Conservation (phyloP, 1,284 basidiomycete species). For the Fistulinella cinereoalba region DNA sequence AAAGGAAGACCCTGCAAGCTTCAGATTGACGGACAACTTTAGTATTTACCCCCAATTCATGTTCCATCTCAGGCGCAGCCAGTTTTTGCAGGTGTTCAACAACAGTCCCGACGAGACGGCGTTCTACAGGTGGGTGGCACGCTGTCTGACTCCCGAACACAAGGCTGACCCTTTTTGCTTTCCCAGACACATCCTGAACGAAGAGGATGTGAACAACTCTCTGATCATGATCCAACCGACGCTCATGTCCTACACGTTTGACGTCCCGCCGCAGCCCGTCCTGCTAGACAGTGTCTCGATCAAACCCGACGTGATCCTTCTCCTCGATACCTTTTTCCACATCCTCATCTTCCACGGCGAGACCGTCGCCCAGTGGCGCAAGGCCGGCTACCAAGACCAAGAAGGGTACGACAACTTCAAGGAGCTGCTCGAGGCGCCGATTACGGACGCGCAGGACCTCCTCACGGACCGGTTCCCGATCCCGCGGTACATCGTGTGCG, state of each 20-base stretch:
- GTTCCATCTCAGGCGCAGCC: slow-evolving; percentile 97
- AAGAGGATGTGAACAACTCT: slow-evolving; percentile 99
- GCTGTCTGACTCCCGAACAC: background rate
- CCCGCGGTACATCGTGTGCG: slow-evolving; percentile 96
- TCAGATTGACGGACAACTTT: slow-evolving; percentile 93
- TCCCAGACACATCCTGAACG: slow-evolving; percentile 87
- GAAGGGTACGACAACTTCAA: slow-evolving; percentile 99
- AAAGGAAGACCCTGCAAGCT: slow-evolving; percentile 96
- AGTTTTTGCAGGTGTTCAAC: slow-evolving; percentile 99
- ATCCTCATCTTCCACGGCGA: slow-evolving; percentile 99
- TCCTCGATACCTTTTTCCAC: slow-evolving; percentile 99
- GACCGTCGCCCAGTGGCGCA: slow-evolving; percentile 96
- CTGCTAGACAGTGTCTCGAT: slow-evolving; percentile 97
- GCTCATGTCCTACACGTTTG: slow-evolving; percentile 98
- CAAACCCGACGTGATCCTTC: slow-evolving; percentile 92
- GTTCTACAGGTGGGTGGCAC: slow-evolving; percentile 79
- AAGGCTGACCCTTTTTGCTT: slow-evolving; percentile 5
- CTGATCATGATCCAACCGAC: slow-evolving; percentile 99
- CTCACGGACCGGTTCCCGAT: slow-evolving; percentile 95
- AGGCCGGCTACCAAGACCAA: slow-evolving; percentile 99
- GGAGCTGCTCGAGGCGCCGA: slow-evolving; percentile 86
- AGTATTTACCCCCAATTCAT: slow-evolving; percentile 99
- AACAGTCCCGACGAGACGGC: slow-evolving; percentile 99
- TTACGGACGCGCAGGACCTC: slow-evolving; percentile 85
- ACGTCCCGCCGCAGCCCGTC: slow-evolving; percentile 87